These are phyloP conservation scores for Vanrija sp. DNA, from an alignment of 1,284 basidiomycete species.

Conservation along the genomic window DNA sequence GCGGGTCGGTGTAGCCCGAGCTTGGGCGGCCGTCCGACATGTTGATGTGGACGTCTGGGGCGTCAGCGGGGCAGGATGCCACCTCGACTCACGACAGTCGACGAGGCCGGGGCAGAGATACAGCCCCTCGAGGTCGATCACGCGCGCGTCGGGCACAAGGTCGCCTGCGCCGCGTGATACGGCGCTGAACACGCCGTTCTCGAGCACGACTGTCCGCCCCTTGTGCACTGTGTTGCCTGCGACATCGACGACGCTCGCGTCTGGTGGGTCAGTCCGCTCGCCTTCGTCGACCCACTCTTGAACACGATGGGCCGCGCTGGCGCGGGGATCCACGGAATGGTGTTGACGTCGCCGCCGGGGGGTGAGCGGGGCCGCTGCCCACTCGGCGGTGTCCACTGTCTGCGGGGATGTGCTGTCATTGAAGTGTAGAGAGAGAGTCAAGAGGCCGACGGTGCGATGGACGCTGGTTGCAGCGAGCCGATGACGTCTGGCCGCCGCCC, in stretches of 20 bases:
- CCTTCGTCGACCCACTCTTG: not conserved
- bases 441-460: not conserved
- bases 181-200: conserved; percentile 10
- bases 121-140: conserved; percentile 14
- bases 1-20: conserved; percentile 14
- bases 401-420: conserved; percentile 1
- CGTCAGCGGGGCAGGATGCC: not conserved
- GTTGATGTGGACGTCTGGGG: conserved; percentile 25
- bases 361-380: conserved; percentile 4
- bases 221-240: conserved; percentile 8
- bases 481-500: no score
- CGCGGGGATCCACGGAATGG: conserved; percentile 5
- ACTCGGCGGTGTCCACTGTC: not conserved
- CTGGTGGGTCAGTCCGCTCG: conserved; percentile 4
- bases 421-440: not conserved
- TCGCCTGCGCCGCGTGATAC: not conserved
- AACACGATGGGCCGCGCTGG: conserved; percentile 7
- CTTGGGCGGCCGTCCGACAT: conserved; percentile 14
- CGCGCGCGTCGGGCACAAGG: not conserved
- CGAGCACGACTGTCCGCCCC: conserved; percentile 11
- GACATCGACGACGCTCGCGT: conserved; percentile 21
- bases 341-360: conserved; percentile 9
- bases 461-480: no score
- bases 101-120: conserved; percentile 21
- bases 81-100: conserved; percentile 19